Base-by-base conservation (phyloP, 2,329 filamentous ascomycete genomes). In the Alternaria novae-zelandiae region DNA sequence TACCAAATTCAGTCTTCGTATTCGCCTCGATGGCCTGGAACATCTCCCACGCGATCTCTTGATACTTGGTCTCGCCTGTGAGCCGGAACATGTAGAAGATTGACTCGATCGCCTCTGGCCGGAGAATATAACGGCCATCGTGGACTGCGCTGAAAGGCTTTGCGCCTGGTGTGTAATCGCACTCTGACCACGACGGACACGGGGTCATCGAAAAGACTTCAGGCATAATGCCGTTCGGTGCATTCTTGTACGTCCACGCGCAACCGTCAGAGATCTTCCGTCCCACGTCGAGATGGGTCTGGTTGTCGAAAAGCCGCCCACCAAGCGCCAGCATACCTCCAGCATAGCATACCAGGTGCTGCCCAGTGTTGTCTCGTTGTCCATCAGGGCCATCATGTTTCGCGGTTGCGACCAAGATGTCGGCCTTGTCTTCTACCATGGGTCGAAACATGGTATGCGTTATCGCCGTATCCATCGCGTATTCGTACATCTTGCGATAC, bases 251-350 rank as follows among this genome's bases (percentile, higher is more conserved):
- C 3, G 87, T 83, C 86, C 86, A 90, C 26, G 88, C 83, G 72
- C 87, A 90, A 11, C 85, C 86, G 57, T 89, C 84, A 0, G 86
- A 86, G 51, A 89, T 78, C 68, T 87, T 86, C 53, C 82, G 80
- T 17, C 86, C 88, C 51, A 88, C 82, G 2, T 83, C 79, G 66
- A 89, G 76, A 69, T 89, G 86, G 9, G 78, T 79, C 2, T 82
- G 77, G 15, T 86, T 80, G 8, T 83, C 78, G 73, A 88, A 88
- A 4, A 89, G 73, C 67, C 84, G 85, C 44, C 86, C 84, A 21
- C 87, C 88, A 2, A 89, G 78, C 1, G 84, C 87, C 62, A 88
- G 84, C 87, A 89, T 89, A 46, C 87, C 88, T 10, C 88, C 88
- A 6, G 84, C 81, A 70, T 87, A 89, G 78, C 88, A 90, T 17